Evolutionary conservation across 2,329 filamentous ascomycete genomes (phyloP).

Genomic region (Cytospora piceicola): DNA sequence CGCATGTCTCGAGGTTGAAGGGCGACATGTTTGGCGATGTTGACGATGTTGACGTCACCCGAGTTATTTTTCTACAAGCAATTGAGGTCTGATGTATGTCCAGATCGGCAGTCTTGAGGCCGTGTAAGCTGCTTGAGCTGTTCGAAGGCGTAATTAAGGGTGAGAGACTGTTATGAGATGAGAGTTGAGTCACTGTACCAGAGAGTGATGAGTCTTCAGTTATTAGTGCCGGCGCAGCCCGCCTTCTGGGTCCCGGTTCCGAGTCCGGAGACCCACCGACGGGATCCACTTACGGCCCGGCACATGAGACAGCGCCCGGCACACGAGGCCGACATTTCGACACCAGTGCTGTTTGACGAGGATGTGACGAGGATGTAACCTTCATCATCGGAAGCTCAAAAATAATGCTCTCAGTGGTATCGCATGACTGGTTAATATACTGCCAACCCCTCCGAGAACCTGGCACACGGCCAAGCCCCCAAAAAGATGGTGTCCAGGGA

Average conservation of each 20-base stretch:
- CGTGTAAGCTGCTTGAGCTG: neutral
- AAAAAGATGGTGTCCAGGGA: neutral
- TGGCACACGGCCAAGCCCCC: neutral
- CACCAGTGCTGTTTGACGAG: neutral
- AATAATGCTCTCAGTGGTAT: too few species aligned
- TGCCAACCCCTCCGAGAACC: neutral
- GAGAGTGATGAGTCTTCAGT: conserved; percentile 9
- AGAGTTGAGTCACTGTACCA: conserved; percentile 23
- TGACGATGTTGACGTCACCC: conserved; percentile 25
- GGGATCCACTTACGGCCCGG: conserved; percentile 17
- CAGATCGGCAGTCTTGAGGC: neutral
- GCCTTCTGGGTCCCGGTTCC: conserved; percentile 23
- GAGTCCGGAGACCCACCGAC: conserved; percentile 26
- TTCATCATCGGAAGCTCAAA: neutral
- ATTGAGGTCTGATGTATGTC: neutral
- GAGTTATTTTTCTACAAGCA: neutral
- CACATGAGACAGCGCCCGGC: neutral
- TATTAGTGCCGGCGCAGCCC: conserved; percentile 10
- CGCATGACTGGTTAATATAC: too few species aligned
- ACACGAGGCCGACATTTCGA: neutral
- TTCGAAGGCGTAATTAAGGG: neutral
- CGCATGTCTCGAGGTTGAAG: conserved; percentile 76
- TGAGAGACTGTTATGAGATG: neutral
- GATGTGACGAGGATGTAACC: neutral
- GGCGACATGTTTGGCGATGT: conserved; percentile 64